A percentile compares a stretch with the other conserved stretches of the same genome.
phyloP scores from a whole-genome alignment of 345 rosid species.

The Anacardium occidentale region DNA sequence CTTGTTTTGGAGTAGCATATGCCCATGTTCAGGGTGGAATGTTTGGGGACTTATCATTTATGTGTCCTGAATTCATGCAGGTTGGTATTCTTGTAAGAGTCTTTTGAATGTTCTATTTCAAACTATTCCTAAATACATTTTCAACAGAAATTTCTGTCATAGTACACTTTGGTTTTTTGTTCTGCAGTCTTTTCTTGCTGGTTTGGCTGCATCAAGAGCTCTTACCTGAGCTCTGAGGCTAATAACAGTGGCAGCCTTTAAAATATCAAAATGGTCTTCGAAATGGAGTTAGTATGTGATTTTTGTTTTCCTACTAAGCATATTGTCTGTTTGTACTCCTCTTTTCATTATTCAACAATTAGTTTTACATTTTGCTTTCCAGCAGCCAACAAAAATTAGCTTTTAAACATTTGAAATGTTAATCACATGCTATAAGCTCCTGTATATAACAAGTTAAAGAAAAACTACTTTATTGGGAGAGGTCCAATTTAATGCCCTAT shows the following conservation, averaged over 20 bases:
- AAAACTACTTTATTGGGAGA: too few relatives aligned
- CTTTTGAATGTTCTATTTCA: background rate
- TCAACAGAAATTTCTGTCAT: background rate
- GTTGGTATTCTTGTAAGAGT: slow-evolving; percentile 25
- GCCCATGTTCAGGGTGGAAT: slow-evolving; percentile 90
- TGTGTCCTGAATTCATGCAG: slow-evolving; percentile 88
- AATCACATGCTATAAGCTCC: too few relatives aligned
- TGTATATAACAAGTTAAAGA: too few relatives aligned
- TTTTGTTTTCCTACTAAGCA: background rate
- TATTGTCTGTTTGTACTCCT: background rate
- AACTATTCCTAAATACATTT: background rate
- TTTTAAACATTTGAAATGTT: background rate
- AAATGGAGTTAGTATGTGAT: slow-evolving; percentile 71
- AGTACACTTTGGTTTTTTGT: background rate
- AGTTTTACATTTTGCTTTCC: background rate
- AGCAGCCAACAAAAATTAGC: background rate
- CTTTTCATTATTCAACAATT: background rate
- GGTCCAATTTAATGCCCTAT: background rate
- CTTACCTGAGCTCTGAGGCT: slow-evolving; percentile 75
- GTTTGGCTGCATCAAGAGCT: slow-evolving; percentile 85
- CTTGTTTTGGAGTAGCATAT: slow-evolving; percentile 69
- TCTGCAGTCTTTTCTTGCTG: slow-evolving; percentile 74
- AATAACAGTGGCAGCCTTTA: slow-evolving; percentile 67
- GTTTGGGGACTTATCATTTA: slow-evolving; percentile 84
- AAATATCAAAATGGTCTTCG: slow-evolving; percentile 59